These are phyloP conservation scores for Suaeda aralocaspica DNA, from an alignment of 148 eudicot genomes.

Conservation along the genomic window DNA sequence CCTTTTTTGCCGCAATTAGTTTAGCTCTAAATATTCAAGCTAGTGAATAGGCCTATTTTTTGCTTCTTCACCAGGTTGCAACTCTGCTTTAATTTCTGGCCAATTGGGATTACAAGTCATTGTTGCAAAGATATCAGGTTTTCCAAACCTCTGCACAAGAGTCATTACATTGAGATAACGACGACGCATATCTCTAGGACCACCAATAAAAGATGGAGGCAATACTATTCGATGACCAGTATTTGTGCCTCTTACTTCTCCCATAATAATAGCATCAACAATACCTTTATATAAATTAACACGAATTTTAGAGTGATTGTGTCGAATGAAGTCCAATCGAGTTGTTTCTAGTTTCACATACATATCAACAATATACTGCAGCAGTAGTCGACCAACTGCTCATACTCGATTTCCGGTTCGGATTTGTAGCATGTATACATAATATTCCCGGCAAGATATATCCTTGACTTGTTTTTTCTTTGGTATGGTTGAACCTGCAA, in stretches of 20 bases:
- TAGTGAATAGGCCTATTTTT: not conserved
- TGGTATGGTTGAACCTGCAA: too few species aligned
- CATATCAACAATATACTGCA: not conserved
- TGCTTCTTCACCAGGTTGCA: not conserved
- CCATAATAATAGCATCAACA: not conserved
- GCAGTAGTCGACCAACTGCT: not conserved
- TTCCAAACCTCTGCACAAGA: not conserved
- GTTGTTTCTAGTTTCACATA: not conserved
- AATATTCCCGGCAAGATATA: too few species aligned
- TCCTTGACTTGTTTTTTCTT: too few species aligned
- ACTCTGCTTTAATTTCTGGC: too few species aligned
- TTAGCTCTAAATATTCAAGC: not conserved
- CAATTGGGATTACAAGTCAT: constrained; percentile 3
- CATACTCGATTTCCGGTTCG: too few species aligned
- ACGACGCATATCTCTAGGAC: not conserved
- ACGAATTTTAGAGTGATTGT: not conserved
- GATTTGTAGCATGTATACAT: too few species aligned
- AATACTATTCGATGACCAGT: not conserved
- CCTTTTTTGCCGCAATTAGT: not conserved
- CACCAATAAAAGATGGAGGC: constrained; percentile 2
- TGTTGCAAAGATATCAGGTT: constrained; percentile 3
- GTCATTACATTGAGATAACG: not conserved
- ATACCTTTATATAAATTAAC: not conserved
- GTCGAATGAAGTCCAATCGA: not conserved
- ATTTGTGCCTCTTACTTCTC: not conserved